These are phyloP conservation scores for Triangularia verruculosa DNA, from an alignment of 2,329 filamentous ascomycete genomes.

Conservation along the genomic window DNA sequence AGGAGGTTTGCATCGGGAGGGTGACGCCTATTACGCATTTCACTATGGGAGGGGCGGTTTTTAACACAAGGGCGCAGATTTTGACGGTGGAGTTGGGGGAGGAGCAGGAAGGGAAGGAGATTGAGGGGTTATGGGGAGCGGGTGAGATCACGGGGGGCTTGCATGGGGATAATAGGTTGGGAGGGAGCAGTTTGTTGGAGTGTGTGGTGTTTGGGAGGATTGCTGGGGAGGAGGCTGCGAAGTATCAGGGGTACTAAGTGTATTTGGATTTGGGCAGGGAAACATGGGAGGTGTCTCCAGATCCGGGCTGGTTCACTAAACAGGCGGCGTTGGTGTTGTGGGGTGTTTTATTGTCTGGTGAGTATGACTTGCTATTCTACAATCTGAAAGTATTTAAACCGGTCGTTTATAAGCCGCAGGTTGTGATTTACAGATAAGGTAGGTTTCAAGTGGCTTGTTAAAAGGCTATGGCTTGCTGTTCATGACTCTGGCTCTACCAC, in stretches of 20 bases:
- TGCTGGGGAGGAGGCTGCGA: constrained; percentile 50
- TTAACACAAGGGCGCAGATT: constrained; percentile 53
- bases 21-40: constrained; percentile 65
- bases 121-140: constrained; percentile 59
- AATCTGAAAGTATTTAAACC: no score
- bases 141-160: constrained; percentile 64
- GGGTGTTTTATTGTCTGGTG: no score
- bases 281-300: not conserved
- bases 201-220: constrained; percentile 63
- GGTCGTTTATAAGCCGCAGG: no score
- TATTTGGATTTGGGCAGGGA: no score
- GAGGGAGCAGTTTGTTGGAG: constrained; percentile 59
- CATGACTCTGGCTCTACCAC: no score
- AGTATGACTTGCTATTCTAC: no score
- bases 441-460: no score
- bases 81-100: constrained; percentile 36
- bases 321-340: no score
- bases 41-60: constrained; percentile 63
- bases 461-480: no score
- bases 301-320: not conserved
- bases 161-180: constrained; percentile 61
- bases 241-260: no score
- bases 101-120: constrained; percentile 37
- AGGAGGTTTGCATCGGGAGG: constrained; percentile 53
- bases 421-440: no score